Base-by-base conservation (phyloP, 306 rosid genomes). In the Macrotyloma uniflorum region DNA sequence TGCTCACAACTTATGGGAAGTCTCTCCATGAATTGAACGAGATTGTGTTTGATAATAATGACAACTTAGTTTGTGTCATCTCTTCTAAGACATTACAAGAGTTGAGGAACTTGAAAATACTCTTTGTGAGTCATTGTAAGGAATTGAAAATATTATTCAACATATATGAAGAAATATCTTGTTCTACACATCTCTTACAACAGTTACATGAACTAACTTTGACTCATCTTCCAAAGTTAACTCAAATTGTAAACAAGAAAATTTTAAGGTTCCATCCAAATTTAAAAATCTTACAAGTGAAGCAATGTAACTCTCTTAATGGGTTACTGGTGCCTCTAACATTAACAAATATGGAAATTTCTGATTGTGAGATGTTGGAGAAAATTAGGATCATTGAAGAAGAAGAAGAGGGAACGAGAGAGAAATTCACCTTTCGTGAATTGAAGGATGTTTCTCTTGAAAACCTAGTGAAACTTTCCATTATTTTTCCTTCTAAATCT, bases 81-180 rank as follows among this genome's bases (percentile, higher is more conserved):
- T 73, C 16, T 1, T 15, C 70, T 45, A 3, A n/a, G 42, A 53
- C 72, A 32, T 45, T 84, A 8, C 12, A 33, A 46, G 43, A 53
- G 18, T 14, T 8, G 38, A 33, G 9, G 49, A 84, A 55, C 9
- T 78, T 84, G 32, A 38, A 50, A 70, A 79, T 28, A 68, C 53
- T 84, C 16, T 16, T 3, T 42, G 15, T 42, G 5, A 42, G 15
- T 42, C 1, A 42, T 0, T 42, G 47, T 42, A 42, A 11, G 47
- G 47, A 42, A 42, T 3, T 42, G 0, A 11, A 3, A 42, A 42
- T 12, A 42, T 0, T 42, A 42, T 12, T 42, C 15, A 10, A 42
- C 0, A 12, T 42, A 11, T 5, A 42, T 42, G 0, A 42, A 4
- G 45, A 10, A 40, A 10, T 40, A 40, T 42, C 1, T 3, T 0